These are phyloP conservation scores for Cucurbita moschata DNA, from an alignment of 306 rosid species.

Conservation along the genomic window DNA sequence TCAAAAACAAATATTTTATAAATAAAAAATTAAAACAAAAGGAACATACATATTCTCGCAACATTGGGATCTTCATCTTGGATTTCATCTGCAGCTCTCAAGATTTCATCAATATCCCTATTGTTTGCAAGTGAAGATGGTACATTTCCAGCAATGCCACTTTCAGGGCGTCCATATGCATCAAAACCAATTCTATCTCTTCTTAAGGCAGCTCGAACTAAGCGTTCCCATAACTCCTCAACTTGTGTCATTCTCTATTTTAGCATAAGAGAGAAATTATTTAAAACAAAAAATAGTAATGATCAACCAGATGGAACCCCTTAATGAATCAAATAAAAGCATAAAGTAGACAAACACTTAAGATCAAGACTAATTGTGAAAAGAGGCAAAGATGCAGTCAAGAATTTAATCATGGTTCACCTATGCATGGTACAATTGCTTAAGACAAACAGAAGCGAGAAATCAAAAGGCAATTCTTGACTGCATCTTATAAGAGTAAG, in stretches of 20 bases:
- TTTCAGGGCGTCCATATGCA: conserved; percentile 46
- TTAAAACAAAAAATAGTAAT: not conserved
- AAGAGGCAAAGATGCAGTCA: not conserved
- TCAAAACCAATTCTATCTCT: conserved; percentile 69
- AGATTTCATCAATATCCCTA: conserved; percentile 87
- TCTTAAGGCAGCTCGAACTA: conserved; percentile 71
- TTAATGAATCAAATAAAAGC: not conserved
- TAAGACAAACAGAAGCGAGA: not conserved
- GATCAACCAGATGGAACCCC: no score
- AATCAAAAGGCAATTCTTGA: not conserved
- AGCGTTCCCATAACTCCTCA: conserved; percentile 75
- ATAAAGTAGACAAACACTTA: not conserved
- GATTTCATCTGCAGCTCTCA: conserved; percentile 92
- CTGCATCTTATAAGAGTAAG: not conserved
- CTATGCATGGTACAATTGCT: not conserved
- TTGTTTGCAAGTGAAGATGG: conserved; percentile 89
- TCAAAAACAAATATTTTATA: not conserved
- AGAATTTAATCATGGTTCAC: not conserved
- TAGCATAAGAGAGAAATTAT: not conserved
- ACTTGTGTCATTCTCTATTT: conserved; percentile 54
- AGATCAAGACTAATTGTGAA: not conserved
- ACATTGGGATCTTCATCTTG: conserved; percentile 76
- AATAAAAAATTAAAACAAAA: not conserved
- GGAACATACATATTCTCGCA: conserved; percentile 58
- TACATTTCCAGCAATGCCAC: conserved; percentile 73